Base-by-base conservation (phyloP, 495 filamentous ascomycete species). In the Glarea lozoyensis region DNA sequence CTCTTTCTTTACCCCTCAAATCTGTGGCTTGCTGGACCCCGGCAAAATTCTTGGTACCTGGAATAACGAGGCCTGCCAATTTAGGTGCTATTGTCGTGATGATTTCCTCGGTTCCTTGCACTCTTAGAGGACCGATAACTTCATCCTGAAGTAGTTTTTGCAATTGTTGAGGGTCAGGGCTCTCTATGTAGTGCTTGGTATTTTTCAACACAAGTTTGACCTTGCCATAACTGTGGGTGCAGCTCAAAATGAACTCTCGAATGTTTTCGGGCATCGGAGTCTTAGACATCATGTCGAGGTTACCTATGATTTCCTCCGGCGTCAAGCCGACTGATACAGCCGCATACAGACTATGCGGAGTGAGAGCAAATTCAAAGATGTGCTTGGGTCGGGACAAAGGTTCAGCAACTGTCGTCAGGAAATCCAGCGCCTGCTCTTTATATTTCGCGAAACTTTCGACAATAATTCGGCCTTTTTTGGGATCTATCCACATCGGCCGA, bases 141-240 rank as follows among this genome's bases (percentile, higher is more conserved):
- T 76, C 72, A 58, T 88, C 85, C 47, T 81, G 68, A 10, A 97
- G 67, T 11, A 97, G 73, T 53, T 67, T 80, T 62, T 94, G 88
- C 34, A 99, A 65, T 64, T 94, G 82, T 12, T 78, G 66, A 15
- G 87, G 80, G 56, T 97, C 89, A 4, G 81, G 75, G 49, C 85
- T 94, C 64, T 99, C 92, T 46, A 97, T 78, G 57, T 84, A 97
- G 61, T 92, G 95, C 43, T 81, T 81, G 49, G 90, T 97, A 55
- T 95, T 80, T 59, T 95, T 94, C 45, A 97, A 63, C 17, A 97
- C 92, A 27, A 97, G 75, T 63, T 94, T 92, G 27, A 94, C 87
- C 61, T 97, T 96, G 29, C 92, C 92, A 59, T 89, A 97, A 17
- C 84, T 88, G 43, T 82, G 79, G 5, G 89, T 94, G 54, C 84